These are phyloP conservation scores for Withania somnifera DNA, from an alignment of 305 asterid genomes.

Conservation along the genomic window DNA sequence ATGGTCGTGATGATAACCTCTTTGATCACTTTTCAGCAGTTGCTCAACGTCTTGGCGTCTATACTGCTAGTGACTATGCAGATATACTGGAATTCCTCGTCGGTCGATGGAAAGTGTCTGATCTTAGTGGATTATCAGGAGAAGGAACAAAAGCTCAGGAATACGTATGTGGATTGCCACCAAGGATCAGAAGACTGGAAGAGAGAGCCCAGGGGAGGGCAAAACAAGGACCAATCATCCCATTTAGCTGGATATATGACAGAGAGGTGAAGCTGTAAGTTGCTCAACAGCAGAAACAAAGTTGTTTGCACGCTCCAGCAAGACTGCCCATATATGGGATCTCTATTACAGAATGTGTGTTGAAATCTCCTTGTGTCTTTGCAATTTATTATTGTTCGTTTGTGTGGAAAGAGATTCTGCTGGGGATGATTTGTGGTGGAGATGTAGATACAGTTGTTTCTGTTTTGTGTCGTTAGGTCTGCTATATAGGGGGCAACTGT, in stretches of 20 bases:
- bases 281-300: not conserved
- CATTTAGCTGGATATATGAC: conserved; percentile 55
- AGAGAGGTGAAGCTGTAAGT: conserved; percentile 47
- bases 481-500: conserved; percentile 12
- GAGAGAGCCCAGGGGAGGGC: conserved; percentile 51
- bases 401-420: not conserved
- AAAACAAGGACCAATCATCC: conserved; percentile 29
- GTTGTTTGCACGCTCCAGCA: not conserved
- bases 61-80: conserved; percentile 56
- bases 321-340: not conserved
- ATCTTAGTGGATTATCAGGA: conserved; percentile 35
- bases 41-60: conserved; percentile 54
- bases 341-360: not conserved
- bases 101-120: conserved; percentile 46
- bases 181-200: conserved; percentile 47
- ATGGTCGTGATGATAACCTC: conserved; percentile 49
- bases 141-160: conserved; percentile 59
- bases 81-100: conserved; percentile 56
- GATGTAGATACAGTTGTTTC: conserved; percentile 28
- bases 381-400: conserved; percentile 5
- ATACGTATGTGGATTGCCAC: conserved; percentile 49
- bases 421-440: conserved; percentile 7
- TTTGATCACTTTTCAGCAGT: conserved; percentile 57
- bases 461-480: conserved; percentile 7
- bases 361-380: not conserved